These are phyloP conservation scores for Suhomyces bokatorum DNA, from an alignment of 1,139 yeast species.

Conservation along the genomic window DNA sequence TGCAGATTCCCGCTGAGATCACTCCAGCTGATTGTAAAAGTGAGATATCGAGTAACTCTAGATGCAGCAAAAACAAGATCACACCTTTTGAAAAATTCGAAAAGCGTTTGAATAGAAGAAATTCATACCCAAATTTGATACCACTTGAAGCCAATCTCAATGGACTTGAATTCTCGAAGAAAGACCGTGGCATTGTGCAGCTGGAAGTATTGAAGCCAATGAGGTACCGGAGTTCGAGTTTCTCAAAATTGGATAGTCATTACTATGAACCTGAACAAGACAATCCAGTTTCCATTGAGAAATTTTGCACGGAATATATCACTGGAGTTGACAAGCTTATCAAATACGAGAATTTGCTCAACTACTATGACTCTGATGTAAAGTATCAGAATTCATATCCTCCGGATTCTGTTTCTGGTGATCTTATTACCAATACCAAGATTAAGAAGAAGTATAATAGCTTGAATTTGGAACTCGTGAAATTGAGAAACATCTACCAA, in stretches of 20 bases:
- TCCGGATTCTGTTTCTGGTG: background rate
- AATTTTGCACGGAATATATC: constrained; percentile 26
- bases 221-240: constrained; percentile 36
- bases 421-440: constrained; percentile 16
- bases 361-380: background rate
- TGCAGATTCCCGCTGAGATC: constrained; percentile 18
- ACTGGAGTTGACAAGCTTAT: constrained; percentile 22
- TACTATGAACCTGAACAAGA: background rate
- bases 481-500: constrained; percentile 31
- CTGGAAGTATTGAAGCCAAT: background rate
- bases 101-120: constrained; percentile 39
- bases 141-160: constrained; percentile 33
- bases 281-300: constrained; percentile 24
- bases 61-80: constrained; percentile 1
- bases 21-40: constrained; percentile 6
- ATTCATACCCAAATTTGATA: constrained; percentile 42
- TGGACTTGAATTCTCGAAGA: constrained; percentile 26
- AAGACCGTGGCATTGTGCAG: constrained; percentile 6
- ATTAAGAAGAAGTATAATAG: constrained; percentile 28
- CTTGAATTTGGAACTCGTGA: constrained; percentile 34
- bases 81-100: constrained; percentile 22
- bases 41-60: constrained; percentile 1
- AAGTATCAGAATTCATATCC: background rate
- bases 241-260: constrained; percentile 26
- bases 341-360: constrained; percentile 13